Conservation (phyloP, 208 protist species). For the Trypanosoma avium region DNA sequence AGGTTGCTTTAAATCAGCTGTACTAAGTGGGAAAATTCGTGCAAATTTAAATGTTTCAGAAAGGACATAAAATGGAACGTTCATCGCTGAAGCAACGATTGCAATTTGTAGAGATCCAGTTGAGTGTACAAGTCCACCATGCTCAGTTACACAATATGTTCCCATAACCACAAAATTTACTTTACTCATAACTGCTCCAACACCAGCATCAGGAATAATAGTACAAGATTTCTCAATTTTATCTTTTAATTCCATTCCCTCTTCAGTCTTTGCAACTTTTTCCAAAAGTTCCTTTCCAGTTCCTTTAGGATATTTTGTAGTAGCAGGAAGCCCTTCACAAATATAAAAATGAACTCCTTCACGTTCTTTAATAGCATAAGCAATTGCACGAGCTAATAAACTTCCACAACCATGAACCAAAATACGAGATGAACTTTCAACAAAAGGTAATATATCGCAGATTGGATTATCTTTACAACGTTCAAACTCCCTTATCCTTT, state of each 20-base stretch:
- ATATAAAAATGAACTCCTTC: conserved; percentile 88
- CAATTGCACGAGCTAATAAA: conserved; percentile 74
- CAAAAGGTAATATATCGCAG: conserved; percentile 85
- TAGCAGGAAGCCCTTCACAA: conserved; percentile 67
- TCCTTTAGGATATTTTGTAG: conserved; percentile 47
- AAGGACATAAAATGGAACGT: conserved; percentile 98
- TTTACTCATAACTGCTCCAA: conserved; percentile 80
- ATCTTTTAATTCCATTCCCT: conserved; percentile 57
- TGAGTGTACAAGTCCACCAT: conserved; percentile 98
- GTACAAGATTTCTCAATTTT: conserved; percentile 66
- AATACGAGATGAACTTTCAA: conserved; percentile 72
- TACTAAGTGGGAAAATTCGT: conserved; percentile 96
- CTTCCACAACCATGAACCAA: conserved; percentile 82
- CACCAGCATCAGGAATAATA: conserved; percentile 88
- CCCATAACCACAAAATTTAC: conserved; percentile 98
- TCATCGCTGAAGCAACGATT: conserved; percentile 93
- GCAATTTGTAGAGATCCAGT: conserved; percentile 98
- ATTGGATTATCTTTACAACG: conserved; percentile 80
- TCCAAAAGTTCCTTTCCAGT: conserved; percentile 53
- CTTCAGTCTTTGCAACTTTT: conserved; percentile 51
- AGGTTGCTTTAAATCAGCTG: conserved; percentile 88
- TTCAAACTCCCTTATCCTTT: conserved; percentile 56
- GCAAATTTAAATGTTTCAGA: conserved; percentile 99
- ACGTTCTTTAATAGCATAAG: conserved; percentile 73
- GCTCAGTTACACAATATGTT: conserved; percentile 98